Conservation (phyloP, 306 rosid genomes). For the Gynostemma pentaphyllum region DNA sequence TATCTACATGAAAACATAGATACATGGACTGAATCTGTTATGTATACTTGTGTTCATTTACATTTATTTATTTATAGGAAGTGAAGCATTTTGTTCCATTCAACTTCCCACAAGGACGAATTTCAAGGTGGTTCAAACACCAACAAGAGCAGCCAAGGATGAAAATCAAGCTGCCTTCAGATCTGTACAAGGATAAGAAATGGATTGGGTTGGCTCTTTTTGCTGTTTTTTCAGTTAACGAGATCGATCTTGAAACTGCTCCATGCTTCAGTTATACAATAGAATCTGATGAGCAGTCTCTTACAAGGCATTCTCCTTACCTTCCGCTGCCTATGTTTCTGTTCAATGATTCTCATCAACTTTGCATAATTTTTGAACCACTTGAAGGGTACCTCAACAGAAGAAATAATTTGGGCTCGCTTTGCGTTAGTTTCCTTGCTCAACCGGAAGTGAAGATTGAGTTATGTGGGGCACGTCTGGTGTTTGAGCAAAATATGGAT, state of each 20-base stretch:
- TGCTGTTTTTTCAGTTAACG: conserved; percentile 1
- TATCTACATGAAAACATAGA: too few species aligned
- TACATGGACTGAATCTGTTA: too few species aligned
- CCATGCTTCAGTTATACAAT: background rate
- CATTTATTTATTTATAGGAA: background rate
- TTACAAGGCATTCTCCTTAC: background rate
- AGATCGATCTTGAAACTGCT: background rate
- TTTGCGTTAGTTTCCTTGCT: background rate
- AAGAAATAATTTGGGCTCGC: background rate
- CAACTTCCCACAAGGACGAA: background rate
- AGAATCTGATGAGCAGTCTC: background rate
- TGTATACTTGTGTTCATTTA: background rate
- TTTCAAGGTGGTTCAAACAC: background rate
- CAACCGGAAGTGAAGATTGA: background rate
- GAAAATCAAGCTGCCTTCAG: background rate
- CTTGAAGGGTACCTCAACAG: background rate
- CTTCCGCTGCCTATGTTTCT: background rate
- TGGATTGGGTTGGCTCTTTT: conserved; percentile 8
- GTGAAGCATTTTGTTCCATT: background rate
- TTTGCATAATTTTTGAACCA: background rate
- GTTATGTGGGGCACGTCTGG: background rate
- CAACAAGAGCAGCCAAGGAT: background rate
- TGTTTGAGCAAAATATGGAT: background rate
- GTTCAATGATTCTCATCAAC: background rate
- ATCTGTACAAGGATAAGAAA: background rate